Conservation (phyloP, 2,329 filamentous ascomycete genomes). For the Penicillium griseofulvum region DNA sequence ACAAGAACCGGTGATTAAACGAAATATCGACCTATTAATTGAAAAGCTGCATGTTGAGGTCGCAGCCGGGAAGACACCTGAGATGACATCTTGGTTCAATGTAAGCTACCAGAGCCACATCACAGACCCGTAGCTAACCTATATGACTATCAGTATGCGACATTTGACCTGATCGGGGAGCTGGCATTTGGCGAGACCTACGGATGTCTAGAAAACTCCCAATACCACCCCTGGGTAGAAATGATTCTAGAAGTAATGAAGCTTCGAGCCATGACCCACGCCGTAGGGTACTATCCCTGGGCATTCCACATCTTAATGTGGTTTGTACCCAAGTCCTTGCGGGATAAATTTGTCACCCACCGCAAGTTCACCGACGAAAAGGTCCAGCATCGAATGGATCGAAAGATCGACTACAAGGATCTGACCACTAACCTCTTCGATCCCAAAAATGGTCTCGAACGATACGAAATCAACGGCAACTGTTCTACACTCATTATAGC, state of each 20-base stretch:
- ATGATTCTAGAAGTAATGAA: constrained; percentile 21
- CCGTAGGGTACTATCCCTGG: not conserved
- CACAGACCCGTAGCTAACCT: no score
- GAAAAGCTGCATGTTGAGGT: constrained; percentile 14
- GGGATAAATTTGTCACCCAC: not conserved
- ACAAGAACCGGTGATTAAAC: constrained; percentile 34
- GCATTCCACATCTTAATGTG: constrained; percentile 10
- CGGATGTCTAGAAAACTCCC: constrained; percentile 22
- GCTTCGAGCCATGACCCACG: not conserved
- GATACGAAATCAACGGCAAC: constrained; percentile 15
- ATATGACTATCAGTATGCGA: constrained; percentile 20
- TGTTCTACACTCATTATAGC: constrained; percentile 32
- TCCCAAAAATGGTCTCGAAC: constrained; percentile 31
- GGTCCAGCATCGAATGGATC: not conserved
- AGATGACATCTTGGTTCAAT: constrained; percentile 22
- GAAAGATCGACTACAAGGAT: not conserved
- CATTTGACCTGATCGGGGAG: constrained; percentile 31
- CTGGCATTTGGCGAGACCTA: constrained; percentile 29
- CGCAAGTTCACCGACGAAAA: not conserved
- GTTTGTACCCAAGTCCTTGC: not conserved
- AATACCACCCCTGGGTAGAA: constrained; percentile 24
- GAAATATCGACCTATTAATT: constrained; percentile 32
- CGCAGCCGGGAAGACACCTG: constrained; percentile 1
- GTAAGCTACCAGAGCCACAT: no score
- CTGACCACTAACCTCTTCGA: not conserved